phyloP scores from a whole-genome alignment of 1,139 yeast species.

The Pichia cactophila region DNA sequence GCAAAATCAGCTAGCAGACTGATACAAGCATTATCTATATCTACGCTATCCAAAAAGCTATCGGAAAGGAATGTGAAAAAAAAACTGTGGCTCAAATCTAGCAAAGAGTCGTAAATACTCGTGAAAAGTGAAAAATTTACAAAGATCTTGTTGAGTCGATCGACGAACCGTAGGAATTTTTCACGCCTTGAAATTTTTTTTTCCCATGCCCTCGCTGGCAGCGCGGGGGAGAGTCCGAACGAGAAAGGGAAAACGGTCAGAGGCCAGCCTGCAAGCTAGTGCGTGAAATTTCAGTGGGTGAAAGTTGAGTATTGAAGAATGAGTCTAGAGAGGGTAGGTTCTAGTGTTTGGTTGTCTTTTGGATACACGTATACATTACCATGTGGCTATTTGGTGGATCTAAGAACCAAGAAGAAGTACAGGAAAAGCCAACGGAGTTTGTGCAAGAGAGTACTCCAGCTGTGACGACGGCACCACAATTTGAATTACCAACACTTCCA shows the following conservation, averaged over 20 bases:
- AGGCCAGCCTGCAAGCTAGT: background rate
- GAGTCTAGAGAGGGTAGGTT: background rate
- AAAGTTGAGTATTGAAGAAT: background rate
- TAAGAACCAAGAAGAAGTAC: constrained; percentile 3
- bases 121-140: no score
- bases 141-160: no score
- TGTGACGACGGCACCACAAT: constrained; percentile 6
- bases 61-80: background rate
- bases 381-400: constrained; percentile 16
- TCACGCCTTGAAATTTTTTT: background rate
- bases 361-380: background rate
- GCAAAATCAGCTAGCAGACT: no score
- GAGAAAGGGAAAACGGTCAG: no score
- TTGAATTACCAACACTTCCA: constrained; percentile 21
- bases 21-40: no score
- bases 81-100: background rate
- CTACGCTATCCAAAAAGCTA: no score
- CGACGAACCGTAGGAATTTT: no score
- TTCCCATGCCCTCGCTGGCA: background rate
- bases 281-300: background rate
- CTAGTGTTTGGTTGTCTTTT: no score
- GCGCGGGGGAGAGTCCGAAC: background rate
- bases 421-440: background rate
- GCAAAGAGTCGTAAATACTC: no score
- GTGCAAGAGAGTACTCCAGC: background rate